Evolutionary conservation across 805 yeast genomes (phyloP), one percentile per base, ranked within the genome.

Genomic region (Naumovozyma baii): DNA sequence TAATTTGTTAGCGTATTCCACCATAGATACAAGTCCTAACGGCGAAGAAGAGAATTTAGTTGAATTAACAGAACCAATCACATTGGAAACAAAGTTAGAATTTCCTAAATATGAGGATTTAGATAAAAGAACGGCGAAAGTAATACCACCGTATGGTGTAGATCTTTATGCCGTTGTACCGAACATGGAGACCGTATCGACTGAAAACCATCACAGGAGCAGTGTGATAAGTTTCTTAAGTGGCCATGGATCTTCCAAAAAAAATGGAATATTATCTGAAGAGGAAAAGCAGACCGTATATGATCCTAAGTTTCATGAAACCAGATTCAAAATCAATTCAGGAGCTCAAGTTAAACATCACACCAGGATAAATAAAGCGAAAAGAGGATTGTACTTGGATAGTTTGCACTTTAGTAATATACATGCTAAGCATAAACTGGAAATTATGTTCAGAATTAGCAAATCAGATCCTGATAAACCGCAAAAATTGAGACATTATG

Each of bases 371-470:
- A 53, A 54, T 32, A 46, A 41, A 20, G 45, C 55, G 2, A 51
- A 49, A 33, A 47, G 61, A 33, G 63, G 64, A 2, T 66, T 80
- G 37, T 72, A 74, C 45, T 80, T 88, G 0, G 86, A 81, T 49
- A 54, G 66, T 29, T 67, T 73, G 13, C 74, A 80, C 44, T 79
- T 72, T 49, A 68, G 77, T 29, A 80, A 77, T 48, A 68, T 82
- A 33, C 74, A 70, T 45, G 67, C 80, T 14, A 67, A 70, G 40
- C 92, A 83, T 55, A 64, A 86, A 37, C 57, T 83, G 34, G 90
- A 83, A 54, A 69, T 82, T 2, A 76, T 81, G 49, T 71, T 83
- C 44, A 63, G 90, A 39, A 74, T 82, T 18, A 75, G 83, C 12
- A 76, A 72, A 49, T 78, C 77, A 1, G 80, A 78, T 44, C 69